Evolutionary conservation across 2,329 filamentous ascomycete species (phyloP), one percentile per base, ranked within the genome.

Genomic region (Teratosphaeria pseudoeucalypti): DNA sequence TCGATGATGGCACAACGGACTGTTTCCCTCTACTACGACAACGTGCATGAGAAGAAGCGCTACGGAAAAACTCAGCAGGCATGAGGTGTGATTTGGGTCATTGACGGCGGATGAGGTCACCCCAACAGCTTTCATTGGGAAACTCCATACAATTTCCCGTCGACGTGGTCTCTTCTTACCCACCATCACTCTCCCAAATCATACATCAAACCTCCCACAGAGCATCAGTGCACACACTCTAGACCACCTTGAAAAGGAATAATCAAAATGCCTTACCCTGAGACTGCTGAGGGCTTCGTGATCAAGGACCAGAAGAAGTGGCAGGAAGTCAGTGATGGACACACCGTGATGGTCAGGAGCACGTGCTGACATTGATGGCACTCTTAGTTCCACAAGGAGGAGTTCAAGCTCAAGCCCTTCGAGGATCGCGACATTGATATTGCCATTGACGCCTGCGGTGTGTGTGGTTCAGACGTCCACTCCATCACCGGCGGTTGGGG

Each of bases 391-490:
- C 52, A 55, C 26, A 70, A 67, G 64, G 60, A 66, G 47, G 66
- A 92, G 78, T 90, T 90, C 78, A 82, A 85, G 67, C 85, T 92
- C 60, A 94, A 95, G 78, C 88, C 88, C 19, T 95, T 95, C 72
- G 89, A 87, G 65, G 89, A 92, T 72, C 82, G 89, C 74, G 90
- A 96, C 71, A 84, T 96, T 68, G 90, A 95, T 72, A 84, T 96
- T 75, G 88, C 92, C 79, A 87, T 96, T 68, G 85, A 91, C 65
- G 86, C 83, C 71, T 92, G 89, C 70, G 88, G 89, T 70, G 78
- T 81, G 58, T 81, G 78, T 71, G 77, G 74, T 56, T 76, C 74
- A 49, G 77, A 79, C 63, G 69, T 79, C 34, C 77, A 79, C 71
- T 79, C 74, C 64, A 78, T 61, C 52, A 61, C 29, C 59, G 78